Conservation (phyloP, 2,329 filamentous ascomycete species). For the Paecilomyces formosus region DNA sequence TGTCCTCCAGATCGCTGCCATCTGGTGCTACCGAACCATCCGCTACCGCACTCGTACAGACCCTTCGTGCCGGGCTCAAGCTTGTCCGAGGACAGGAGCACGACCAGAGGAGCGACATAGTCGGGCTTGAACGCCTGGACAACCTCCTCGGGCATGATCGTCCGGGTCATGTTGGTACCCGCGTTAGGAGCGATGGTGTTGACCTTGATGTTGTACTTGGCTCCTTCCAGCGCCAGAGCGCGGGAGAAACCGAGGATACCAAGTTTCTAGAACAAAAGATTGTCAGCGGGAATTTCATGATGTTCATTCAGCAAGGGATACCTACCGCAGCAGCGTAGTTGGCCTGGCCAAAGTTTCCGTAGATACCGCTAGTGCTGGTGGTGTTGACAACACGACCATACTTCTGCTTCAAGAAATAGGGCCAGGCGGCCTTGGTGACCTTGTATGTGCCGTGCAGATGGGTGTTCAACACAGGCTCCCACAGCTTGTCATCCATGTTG, state of each 20-base stretch:
- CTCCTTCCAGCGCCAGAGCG: conserved; percentile 83
- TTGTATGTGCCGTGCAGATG: conserved; percentile 95
- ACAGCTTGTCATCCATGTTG: conserved; percentile 94
- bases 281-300: conserved; percentile 3
- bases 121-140: conserved; percentile 99
- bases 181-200: conserved; percentile 98
- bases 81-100: conserved; percentile 79
- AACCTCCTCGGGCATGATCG: conserved; percentile 92
- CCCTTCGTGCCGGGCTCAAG: conserved; percentile 76
- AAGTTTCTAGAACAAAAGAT: conserved; percentile 52
- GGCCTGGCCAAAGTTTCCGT: conserved; percentile 97
- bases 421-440: conserved; percentile 95
- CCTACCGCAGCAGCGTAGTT: conserved; percentile 88
- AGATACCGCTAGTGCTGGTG: conserved; percentile 92
- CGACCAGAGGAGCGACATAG: conserved; percentile 89
- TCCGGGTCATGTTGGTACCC: conserved; percentile 88
- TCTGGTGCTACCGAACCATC: conserved; percentile 84
- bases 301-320: conserved; percentile 16
- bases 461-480: conserved; percentile 86
- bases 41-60: conserved; percentile 90
- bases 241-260: conserved; percentile 95
- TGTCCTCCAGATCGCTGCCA: conserved; percentile 90
- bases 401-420: conserved; percentile 96
- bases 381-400: conserved; percentile 97
- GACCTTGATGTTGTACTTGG: conserved; percentile 95